Evolutionary conservation across 441 rosid genomes (phyloP), one percentile per base, ranked within the genome.

Genomic region (Raphanus hybrid): DNA sequence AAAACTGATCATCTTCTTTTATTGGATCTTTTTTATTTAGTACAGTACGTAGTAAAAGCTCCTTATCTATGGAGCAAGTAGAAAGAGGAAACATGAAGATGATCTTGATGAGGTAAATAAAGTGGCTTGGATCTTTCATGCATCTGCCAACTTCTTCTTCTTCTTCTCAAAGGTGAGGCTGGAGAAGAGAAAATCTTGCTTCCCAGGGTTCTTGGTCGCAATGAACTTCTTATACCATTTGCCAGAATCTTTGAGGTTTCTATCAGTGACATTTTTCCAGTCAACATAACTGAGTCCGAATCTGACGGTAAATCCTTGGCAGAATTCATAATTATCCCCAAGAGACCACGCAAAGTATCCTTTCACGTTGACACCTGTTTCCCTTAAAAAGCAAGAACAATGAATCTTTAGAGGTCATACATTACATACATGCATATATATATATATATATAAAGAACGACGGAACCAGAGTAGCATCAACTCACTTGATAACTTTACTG

Each of bases 301-400:
- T 68, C 68, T 59, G 29, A 75, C 78, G 27, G 68, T 60, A 14
- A 26, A 71, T 6, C 75, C 68, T 11, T 8, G 0, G 43, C 59
- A 1, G 4, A 71, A 71, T 45, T 71, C 78, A 48, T 75, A 75
- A 20, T 75, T 75, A 14, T 75, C 78, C 6, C 39, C 78, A 45
- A 75, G 74, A 41, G 74, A 8, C 78, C 78, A 75, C 0, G 35
- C 78, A 68, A 68, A 57, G 62, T 75, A 75, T 45, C 78, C 78
- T 67, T 67, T 59, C 67, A 75, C 61, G 11, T 67, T 75, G 67
- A 52, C 29, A 6, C 2, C n/a, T 0, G 2, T 29, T 52, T 75
- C 73, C 37, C 78, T 75, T 23, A 23, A 12, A 0, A 34, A 67
- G 0, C 15, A 59, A 0, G 27, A n/a, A 29, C 26, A 67, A 35